Base-by-base conservation (phyloP, 1,284 basidiomycete species). In the Ceratobasidium sp. region DNA sequence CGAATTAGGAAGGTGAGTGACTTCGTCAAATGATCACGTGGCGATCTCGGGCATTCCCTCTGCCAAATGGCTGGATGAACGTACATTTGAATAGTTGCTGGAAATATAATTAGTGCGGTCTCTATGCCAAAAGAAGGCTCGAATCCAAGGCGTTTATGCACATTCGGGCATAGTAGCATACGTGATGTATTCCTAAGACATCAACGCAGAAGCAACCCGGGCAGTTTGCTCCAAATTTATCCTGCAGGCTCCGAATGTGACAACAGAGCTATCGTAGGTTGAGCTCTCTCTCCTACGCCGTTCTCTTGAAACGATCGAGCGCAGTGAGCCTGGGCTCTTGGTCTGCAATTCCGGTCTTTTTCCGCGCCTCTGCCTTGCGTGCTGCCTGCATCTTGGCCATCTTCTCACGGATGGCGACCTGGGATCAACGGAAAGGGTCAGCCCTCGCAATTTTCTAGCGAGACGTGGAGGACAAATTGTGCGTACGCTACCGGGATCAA, bases 401-500 rank as follows among this genome's bases (percentile, higher is more conserved):
- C 77, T 90, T 91, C 54, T 84, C 84, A 1, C 88, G 87, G 46
- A 92, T 85, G 1, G 90, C 88, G 51, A 90, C 81, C 89, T 91
- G 63, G 23, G 33, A 0, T 70, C 33, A 14, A 21, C n/a, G 7
- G 6, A n/a, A 12, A 44, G 42, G 7, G 21, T 28, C 23, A 21
- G 38, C n/a, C 12, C 25, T 16, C 40, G 33, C 9, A 61, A 16
- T 2, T 64, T 44, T 16, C 18, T 69, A 12, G 36, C 36, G 36
- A 21, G 49, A n/a, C 5, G 25, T 8, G 14, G 70, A 28, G 67
- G 72, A 36, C 23, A 9, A 46, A 46, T 30, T 33, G 75, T 54
- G 67, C 89, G 77, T 77, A 96, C 94, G 71, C 91, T 87, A 60
- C 88, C 86, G 30, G 93, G 92, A 79, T 96, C 94, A 75, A 97